These are phyloP conservation scores for Neurospora sublineolata DNA, from an alignment of 495 filamentous ascomycete genomes.

Conservation along the genomic window DNA sequence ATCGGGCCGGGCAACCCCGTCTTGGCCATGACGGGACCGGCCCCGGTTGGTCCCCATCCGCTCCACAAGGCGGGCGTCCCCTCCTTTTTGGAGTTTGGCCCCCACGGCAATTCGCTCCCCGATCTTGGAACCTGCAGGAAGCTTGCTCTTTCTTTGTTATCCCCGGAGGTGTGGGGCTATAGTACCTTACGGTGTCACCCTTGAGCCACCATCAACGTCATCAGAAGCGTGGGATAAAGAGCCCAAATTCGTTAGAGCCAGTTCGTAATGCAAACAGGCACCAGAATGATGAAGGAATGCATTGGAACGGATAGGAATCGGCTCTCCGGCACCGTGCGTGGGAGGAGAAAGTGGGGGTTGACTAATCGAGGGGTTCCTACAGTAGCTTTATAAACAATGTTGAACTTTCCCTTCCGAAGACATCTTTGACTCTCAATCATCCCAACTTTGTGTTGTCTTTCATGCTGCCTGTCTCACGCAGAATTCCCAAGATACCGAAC, in stretches of 20 bases:
- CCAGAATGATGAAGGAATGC: background rate
- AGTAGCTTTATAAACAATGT: background rate
- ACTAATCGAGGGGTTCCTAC: background rate
- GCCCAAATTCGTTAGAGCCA: background rate
- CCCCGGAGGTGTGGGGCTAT: background rate
- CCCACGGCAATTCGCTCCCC: background rate
- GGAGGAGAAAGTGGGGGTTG: background rate
- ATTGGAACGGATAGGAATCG: background rate
- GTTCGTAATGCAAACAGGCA: background rate
- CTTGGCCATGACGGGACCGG: background rate
- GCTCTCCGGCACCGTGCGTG: background rate
- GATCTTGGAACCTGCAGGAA: background rate
- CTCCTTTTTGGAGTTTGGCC: background rate
- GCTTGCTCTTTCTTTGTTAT: background rate
- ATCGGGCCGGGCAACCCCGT: background rate
- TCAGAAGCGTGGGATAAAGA: background rate
- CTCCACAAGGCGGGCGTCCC: background rate
- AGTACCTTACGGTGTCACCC: background rate
- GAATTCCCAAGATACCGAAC: background rate
- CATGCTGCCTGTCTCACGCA: background rate
- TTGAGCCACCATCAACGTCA: background rate
- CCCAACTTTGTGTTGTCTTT: background rate
- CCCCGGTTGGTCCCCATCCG: background rate
- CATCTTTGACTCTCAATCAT: background rate
- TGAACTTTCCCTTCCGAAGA: background rate